Conservation (phyloP, 306 rosid species). For the Sicyos edulis region DNA sequence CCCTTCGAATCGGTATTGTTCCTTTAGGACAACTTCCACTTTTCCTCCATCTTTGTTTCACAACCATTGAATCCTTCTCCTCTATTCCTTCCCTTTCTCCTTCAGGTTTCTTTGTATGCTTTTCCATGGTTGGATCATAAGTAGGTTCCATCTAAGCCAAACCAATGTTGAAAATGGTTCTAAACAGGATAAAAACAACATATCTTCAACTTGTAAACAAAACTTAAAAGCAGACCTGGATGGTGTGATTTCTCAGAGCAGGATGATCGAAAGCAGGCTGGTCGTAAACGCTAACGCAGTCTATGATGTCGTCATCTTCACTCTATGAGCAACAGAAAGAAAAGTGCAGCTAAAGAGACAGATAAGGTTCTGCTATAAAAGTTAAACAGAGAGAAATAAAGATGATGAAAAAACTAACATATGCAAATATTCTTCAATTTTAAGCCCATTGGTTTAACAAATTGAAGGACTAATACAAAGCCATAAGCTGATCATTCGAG, state of each 20-base stretch:
- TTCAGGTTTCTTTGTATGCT: neutral
- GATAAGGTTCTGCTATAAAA: neutral
- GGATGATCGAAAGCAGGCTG: slow-evolving; percentile 66
- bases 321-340: slow-evolving; percentile 35
- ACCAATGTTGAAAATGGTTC: neutral
- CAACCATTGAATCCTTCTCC: slow-evolving; percentile 10
- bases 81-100: neutral
- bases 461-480: too few species aligned
- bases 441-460: too few species aligned
- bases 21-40: slow-evolving; percentile 66
- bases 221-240: slow-evolving; percentile 35
- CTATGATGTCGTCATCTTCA: slow-evolving; percentile 65
- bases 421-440: neutral
- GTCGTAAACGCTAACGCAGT: slow-evolving; percentile 44
- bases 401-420: neutral
- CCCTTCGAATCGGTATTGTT: slow-evolving; percentile 53
- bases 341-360: neutral
- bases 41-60: slow-evolving; percentile 47
- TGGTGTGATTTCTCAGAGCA: slow-evolving; percentile 43
- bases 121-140: slow-evolving; percentile 10
- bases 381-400: neutral
- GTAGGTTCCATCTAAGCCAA: slow-evolving; percentile 39
- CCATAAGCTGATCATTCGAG: neutral
- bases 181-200: neutral
- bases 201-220: slow-evolving; percentile 5